Percentiles rank a stretch among this genome's conserved stretches.
These are phyloP conservation scores for Castanea crenata DNA, from an alignment of 306 rosid species.

Conservation along the genomic window DNA sequence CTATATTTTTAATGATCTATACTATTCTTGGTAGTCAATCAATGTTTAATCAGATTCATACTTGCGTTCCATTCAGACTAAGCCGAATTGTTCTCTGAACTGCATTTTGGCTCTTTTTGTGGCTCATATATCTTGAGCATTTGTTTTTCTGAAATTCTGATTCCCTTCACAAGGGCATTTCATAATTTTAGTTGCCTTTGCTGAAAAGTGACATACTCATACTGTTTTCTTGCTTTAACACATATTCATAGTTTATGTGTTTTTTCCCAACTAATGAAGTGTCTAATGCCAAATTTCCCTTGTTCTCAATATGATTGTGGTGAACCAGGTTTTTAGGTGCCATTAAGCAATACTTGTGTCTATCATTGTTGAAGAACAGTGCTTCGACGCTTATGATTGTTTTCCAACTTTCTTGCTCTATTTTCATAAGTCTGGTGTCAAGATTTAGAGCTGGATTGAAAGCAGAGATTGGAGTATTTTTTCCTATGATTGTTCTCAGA, in stretches of 20 bases:
- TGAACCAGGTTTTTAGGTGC: conserved; percentile 96
- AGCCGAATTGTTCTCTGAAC: background rate
- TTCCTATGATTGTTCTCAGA: conserved; percentile 98
- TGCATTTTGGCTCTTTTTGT: background rate
- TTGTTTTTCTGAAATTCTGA: background rate
- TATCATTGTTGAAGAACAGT: conserved; percentile 96
- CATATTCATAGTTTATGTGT: background rate
- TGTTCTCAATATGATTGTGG: conserved; percentile 31
- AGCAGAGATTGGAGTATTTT: conserved; percentile 99
- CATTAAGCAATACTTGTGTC: conserved; percentile 96
- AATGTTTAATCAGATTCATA: background rate
- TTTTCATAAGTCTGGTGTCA: conserved; percentile 96
- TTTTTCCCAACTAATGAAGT: background rate
- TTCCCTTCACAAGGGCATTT: background rate
- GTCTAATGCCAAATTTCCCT: background rate
- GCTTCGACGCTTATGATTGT: conserved; percentile 95
- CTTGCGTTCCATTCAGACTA: background rate
- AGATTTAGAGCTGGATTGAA: conserved; percentile 96
- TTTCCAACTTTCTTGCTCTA: conserved; percentile 97
- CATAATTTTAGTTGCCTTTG: conserved; percentile 8
- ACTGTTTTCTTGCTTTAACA: conserved; percentile 5
- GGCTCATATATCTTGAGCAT: background rate
- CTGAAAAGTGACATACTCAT: conserved; percentile 3
- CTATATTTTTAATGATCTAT: background rate
- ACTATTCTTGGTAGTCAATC: background rate